These are phyloP conservation scores for Crucibulum laeve DNA, from an alignment of 768 basidiomycete genomes.

Conservation along the genomic window DNA sequence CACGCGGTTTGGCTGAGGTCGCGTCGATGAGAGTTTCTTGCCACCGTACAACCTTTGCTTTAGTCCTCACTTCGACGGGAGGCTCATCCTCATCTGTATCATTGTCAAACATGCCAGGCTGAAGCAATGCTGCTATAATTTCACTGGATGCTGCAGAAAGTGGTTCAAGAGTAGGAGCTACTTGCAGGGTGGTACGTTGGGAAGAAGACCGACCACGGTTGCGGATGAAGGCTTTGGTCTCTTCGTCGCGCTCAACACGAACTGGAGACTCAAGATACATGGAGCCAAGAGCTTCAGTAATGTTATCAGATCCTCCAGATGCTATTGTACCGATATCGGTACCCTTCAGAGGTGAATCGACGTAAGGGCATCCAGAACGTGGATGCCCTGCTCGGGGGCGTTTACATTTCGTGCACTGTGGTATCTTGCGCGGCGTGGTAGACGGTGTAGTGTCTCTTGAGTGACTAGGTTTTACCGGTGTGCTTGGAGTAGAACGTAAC, in stretches of 20 bases:
- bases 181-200: conserved; percentile 18
- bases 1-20: conserved; percentile 23
- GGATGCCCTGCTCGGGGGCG: conserved; percentile 56
- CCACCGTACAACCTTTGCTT: conserved; percentile 29
- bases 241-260: conserved; percentile 24
- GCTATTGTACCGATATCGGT: conserved; percentile 8
- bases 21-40: conserved; percentile 19
- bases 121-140: conserved; percentile 39
- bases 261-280: conserved; percentile 30
- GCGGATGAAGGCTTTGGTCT: conserved; percentile 25
- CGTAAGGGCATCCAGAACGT: conserved; percentile 55
- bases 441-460: conserved; percentile 10
- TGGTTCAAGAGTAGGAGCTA: conserved; percentile 43
- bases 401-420: conserved; percentile 51
- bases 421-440: conserved; percentile 44
- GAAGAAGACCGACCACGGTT: conserved; percentile 25
- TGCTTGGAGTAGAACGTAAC: conserved; percentile 17
- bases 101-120: conserved; percentile 37
- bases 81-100: conserved; percentile 22
- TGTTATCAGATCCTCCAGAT: conserved; percentile 17
- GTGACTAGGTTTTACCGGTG: no score
- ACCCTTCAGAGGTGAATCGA: conserved; percentile 20
- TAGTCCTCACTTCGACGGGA: conserved; percentile 18
- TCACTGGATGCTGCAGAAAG: conserved; percentile 43
- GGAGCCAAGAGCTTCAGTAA: conserved; percentile 41